A percentile compares a stretch with the other conserved stretches of the same genome.
These are phyloP conservation scores for Plantago lanceolata DNA, from an alignment of 305 asterid species.

Conservation along the genomic window DNA sequence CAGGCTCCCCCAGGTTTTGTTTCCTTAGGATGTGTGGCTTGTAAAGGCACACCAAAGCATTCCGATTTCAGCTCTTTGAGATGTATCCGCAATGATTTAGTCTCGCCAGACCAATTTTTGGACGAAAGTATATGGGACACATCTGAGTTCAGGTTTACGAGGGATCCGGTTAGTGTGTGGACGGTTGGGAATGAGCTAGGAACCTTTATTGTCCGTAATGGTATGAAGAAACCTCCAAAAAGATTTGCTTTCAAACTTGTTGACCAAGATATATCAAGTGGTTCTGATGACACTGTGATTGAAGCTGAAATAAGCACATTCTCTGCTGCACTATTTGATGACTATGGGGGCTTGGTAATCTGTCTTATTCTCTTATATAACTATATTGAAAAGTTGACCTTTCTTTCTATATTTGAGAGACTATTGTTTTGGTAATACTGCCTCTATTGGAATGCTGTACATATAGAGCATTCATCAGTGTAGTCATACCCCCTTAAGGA, in stretches of 20 bases:
- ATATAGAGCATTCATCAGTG: too few relatives aligned
- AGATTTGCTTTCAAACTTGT: constrained; percentile 85
- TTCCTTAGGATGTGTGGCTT: constrained; percentile 80
- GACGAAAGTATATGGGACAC: constrained; percentile 93
- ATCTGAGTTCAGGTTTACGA: constrained; percentile 56
- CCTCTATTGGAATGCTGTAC: too few relatives aligned
- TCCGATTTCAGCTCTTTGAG: constrained; percentile 75
- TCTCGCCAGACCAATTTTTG: constrained; percentile 61
- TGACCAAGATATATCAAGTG: constrained; percentile 53
- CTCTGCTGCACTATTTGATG: constrained; percentile 93
- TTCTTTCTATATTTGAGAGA: constrained; percentile 3
- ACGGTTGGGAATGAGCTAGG: constrained; percentile 66
- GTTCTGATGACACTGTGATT: constrained; percentile 62
- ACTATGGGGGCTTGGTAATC: constrained; percentile 89
- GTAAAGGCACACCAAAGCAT: constrained; percentile 70
- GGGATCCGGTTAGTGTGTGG: constrained; percentile 82
- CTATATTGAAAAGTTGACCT: constrained; percentile 13
- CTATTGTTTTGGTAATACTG: background rate
- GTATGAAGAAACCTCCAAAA: constrained; percentile 80
- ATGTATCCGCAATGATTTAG: constrained; percentile 89
- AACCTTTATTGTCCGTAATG: constrained; percentile 73
- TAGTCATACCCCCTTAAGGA: too few relatives aligned
- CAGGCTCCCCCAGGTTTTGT: constrained; percentile 97
- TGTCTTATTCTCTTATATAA: constrained; percentile 15
- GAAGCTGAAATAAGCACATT: constrained; percentile 81